These are phyloP conservation scores for Candida sp. DNA, from an alignment of 1,139 yeast species.

Conservation along the genomic window DNA sequence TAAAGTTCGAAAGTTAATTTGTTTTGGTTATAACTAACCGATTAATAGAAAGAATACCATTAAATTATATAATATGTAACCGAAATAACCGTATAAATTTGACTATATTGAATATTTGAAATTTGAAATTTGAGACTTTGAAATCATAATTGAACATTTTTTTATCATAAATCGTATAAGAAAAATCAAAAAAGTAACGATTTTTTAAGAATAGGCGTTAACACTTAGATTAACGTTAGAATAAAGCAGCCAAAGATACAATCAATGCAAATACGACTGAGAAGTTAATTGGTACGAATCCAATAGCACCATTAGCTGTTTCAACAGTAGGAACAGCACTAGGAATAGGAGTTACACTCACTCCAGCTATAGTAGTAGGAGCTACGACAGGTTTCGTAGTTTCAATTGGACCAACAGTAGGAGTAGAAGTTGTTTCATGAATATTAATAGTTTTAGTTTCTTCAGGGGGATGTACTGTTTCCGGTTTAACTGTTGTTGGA, in stretches of 20 bases:
- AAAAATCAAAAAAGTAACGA: too few relatives aligned
- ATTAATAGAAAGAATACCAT: too few relatives aligned
- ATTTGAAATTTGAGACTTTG: too few relatives aligned
- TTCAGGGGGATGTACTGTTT: background rate
- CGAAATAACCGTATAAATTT: too few relatives aligned
- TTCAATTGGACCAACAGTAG: conserved; percentile 1
- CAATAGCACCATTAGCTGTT: background rate
- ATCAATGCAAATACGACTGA: background rate
- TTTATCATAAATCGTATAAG: too few relatives aligned
- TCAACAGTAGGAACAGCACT: background rate
- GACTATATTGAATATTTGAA: too few relatives aligned
- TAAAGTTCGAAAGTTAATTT: too few relatives aligned
- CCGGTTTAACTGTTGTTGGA: background rate
- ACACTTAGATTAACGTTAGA: background rate
- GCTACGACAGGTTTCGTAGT: conserved; percentile 1
- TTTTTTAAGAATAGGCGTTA: too few relatives aligned
- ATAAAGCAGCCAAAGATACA: background rate
- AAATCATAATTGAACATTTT: too few relatives aligned
- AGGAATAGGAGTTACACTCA: background rate
- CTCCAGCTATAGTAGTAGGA: background rate
- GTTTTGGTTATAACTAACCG: too few relatives aligned
- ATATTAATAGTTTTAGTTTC: background rate
- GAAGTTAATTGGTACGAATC: background rate
- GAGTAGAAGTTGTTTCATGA: background rate
- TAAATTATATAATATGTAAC: too few relatives aligned